Evolutionary conservation across 2,329 filamentous ascomycete species (phyloP).

Genomic region (Fusarium continuum): DNA sequence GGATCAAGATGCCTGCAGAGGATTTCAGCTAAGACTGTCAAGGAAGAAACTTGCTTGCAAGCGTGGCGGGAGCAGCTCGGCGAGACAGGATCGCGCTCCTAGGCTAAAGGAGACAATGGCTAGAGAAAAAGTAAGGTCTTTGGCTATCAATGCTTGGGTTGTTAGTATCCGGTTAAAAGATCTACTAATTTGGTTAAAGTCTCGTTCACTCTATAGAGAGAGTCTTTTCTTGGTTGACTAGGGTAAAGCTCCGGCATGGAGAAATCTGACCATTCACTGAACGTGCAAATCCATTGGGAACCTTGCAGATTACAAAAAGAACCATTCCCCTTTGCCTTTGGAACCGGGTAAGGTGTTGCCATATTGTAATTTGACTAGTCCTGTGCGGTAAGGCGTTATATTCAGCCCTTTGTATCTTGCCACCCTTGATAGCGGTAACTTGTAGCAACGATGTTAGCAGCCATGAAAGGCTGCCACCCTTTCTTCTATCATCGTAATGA

Average conservation of each 20-base stretch:
- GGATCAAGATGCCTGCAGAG: neutral
- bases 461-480: no score
- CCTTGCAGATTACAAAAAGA: neutral
- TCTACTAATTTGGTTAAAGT: neutral
- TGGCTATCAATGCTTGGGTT: neutral
- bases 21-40: constrained; percentile 16
- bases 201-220: no score
- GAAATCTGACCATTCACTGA: neutral
- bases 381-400: no score
- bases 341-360: neutral
- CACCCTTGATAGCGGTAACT: no score
- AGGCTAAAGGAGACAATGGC: no score
- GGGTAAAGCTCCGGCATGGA: neutral
- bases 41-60: neutral
- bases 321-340: neutral
- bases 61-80: neutral
- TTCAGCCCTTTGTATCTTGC: no score
- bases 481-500: no score
- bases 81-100: neutral
- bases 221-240: neutral
- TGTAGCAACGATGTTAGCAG: no score
- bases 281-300: no score
- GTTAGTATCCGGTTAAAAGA: neutral
- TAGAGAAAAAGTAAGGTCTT: no score
- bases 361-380: neutral